Base-by-base conservation (phyloP, 2,329 filamentous ascomycete species). In the Claviceps africana region DNA sequence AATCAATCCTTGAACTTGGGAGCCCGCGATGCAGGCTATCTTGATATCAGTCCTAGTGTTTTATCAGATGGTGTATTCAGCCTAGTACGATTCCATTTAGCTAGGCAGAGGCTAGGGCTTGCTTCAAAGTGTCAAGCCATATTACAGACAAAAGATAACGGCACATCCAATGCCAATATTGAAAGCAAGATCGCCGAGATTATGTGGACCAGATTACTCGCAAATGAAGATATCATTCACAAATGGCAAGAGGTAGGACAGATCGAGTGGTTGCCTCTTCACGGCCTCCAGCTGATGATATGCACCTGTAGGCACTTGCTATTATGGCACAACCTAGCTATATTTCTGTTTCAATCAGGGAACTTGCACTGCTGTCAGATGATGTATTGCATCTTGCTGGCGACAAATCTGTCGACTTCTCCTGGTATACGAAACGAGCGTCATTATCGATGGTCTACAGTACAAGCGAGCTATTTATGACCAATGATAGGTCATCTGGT, bases 371-470 rank as follows among this genome's bases (percentile, higher is more conserved):
- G 48, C 79, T 98, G 4, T 79, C 85, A n/a, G 91, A 96, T 65
- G 93, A 98, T 67, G 94, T 98, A 50, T 87, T 86, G 76, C 89
- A 86, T 62, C 79, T 95, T 4, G 81, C 91, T 0, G 88, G 88
- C 49, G 93, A 97, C 67, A 74, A 71, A 22, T 78, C 83, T 22
- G 86, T 96, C 55, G 90, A 97, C 67, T 78, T 81, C 4, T 83
- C 82, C 4, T 98, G 93, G 93, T 98, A 98, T 62, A 72, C 76
- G 53, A 81, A 81, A 63, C 76, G 78, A 48, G 77, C 72, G 3
- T 74, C 73, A 21, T 66, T 81, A 10, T 77, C 77, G 35, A 68
- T 75, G 58, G 72, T 78, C 43, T 82, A 81, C 60, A 88, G 88
- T 50, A 81, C 83, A 35, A 78, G 84, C 52, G 93, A 98, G 69